Evolutionary conservation across 2,329 filamentous ascomycete genomes (phyloP).

Genomic region (Lachnellula arida): DNA sequence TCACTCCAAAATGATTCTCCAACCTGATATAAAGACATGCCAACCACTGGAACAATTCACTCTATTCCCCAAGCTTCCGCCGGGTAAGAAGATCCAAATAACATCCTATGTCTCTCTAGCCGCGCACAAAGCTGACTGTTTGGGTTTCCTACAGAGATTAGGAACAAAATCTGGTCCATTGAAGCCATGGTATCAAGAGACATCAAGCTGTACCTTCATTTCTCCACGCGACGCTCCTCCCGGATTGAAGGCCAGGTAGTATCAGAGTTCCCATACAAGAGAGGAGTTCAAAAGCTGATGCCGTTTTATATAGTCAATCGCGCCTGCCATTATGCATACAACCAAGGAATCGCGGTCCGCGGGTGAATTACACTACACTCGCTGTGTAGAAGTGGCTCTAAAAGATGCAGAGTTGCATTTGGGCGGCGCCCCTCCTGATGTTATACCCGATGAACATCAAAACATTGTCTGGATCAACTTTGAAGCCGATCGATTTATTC

Average conservation of each 20-base stretch:
- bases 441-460: background rate
- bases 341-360: background rate
- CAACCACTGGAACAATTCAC: background rate
- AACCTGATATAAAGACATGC: background rate
- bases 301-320: background rate
- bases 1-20: background rate
- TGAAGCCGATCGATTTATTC: background rate
- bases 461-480: background rate
- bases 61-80: background rate
- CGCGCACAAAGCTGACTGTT: background rate
- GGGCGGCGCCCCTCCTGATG: background rate
- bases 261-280: background rate
- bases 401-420: background rate
- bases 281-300: background rate
- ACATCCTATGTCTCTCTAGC: background rate
- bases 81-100: background rate
- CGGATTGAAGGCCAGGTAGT: background rate
- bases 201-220: background rate
- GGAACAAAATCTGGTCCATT: background rate
- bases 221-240: background rate
- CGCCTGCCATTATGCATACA: background rate
- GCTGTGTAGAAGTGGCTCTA: background rate
- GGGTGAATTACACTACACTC: background rate
- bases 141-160: background rate
- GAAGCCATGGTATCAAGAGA: background rate